A percentile compares a stretch with the other conserved stretches of the same genome.
These are phyloP conservation scores for Phytophthora fragariaefolia DNA, from an alignment of 352 stramenopile genomes.

Conservation along the genomic window DNA sequence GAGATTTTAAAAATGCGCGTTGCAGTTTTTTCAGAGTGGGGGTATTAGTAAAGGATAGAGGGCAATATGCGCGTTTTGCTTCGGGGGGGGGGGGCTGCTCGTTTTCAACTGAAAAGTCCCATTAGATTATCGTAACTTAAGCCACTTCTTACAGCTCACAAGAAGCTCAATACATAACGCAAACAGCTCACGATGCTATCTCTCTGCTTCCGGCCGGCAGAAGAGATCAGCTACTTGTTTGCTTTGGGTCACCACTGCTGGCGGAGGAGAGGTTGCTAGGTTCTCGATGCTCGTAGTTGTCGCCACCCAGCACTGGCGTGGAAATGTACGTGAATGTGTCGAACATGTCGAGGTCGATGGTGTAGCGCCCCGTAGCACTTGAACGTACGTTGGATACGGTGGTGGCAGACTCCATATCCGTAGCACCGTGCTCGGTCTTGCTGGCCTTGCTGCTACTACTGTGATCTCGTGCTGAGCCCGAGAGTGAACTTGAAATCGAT, in stretches of 20 bases:
- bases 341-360: slow-evolving; percentile 60
- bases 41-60: too few relatives aligned
- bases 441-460: slow-evolving; percentile 36
- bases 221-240: slow-evolving; percentile 23
- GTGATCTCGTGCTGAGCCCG: slow-evolving; percentile 22
- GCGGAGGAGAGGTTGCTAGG: slow-evolving; percentile 33
- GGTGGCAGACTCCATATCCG: slow-evolving; percentile 22
- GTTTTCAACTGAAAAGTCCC: too few relatives aligned
- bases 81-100: too few relatives aligned
- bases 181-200: slow-evolving; percentile 10
- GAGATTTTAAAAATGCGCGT: too few relatives aligned
- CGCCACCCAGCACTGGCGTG: slow-evolving; percentile 51
- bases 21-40: too few relatives aligned
- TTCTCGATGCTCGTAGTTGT: slow-evolving; percentile 38
- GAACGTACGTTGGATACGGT: slow-evolving; percentile 5
- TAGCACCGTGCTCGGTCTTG: slow-evolving; percentile 25
- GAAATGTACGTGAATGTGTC: slow-evolving; percentile 60
- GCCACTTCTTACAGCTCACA: not conserved
- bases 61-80: too few relatives aligned
- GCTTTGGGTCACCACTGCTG: slow-evolving; percentile 31
- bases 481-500: slow-evolving; percentile 34
- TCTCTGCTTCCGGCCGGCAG: slow-evolving; percentile 14
- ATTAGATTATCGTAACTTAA: slow-evolving; percentile 42
- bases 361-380: slow-evolving; percentile 32
- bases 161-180: slow-evolving; percentile 32